Base-by-base conservation (phyloP, 257 asterid species). In the Echium plantagineum region DNA sequence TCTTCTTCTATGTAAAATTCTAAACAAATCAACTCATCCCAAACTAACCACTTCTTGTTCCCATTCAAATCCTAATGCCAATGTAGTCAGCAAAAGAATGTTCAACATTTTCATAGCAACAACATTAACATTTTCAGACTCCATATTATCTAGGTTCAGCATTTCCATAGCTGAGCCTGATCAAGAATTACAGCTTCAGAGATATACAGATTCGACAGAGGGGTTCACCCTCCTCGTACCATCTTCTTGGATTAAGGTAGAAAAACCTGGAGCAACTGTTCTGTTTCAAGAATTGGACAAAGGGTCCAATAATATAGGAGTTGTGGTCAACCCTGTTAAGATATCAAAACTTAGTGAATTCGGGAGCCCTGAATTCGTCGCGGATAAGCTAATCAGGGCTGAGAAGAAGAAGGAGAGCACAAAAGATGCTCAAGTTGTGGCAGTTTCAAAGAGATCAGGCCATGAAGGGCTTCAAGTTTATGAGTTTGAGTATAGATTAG, bases 381-480 rank as follows among this genome's bases (percentile, higher is more conserved):
- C 81, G 10, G 95, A 88, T 55, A 91, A 85, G 81, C 82, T 91
- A 61, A 88, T 91, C 67, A 86, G 74, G 72, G 98, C 96, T 9
- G 98, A 91, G 68, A 78, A 66, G 62, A 90, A 93, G 57, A 58
- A 89, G 95, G 98, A 91, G 71, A 88, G 98, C 63, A 88, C 98
- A 17, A 85, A 82, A 73, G 88, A 75, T 63, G 95, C 89, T 21
- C 85, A 83, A 80, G 93, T 91, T 38, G 72, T 91, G 58, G 76
- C 90, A n/a, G 82, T 81, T 42, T 84, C 88, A 0, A 90, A 88
- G 78, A 84, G 98, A 76, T 55, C 60, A 5, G 83, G 87, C 19
- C 46, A 63, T 15, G 78, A 56, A 58, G 96, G 95, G 22, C 72
- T 82, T 70, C 88, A 75, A 78, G 94, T 91, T 30, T 91, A 85